Percentiles rank a stretch among this genome's conserved stretches.
These are phyloP conservation scores for Kuraishia piskuri DNA, from an alignment of 805 yeast genomes.

Conservation along the genomic window DNA sequence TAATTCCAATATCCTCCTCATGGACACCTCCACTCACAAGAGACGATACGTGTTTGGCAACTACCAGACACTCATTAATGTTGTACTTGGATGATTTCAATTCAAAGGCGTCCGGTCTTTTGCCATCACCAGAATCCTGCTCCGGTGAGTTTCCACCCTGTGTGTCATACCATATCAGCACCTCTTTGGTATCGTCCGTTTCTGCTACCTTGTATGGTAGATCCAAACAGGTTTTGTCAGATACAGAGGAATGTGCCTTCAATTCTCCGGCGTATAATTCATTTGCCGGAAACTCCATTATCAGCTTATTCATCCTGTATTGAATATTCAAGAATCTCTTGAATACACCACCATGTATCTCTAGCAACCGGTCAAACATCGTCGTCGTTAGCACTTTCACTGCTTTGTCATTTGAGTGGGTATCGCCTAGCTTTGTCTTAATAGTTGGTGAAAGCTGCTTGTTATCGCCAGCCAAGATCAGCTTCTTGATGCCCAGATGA, in stretches of 20 bases:
- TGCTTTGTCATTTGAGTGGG: slow-evolving; percentile 24
- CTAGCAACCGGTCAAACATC: slow-evolving; percentile 70
- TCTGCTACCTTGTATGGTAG: slow-evolving; percentile 31
- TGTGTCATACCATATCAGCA: slow-evolving; percentile 82
- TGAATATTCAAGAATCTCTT: slow-evolving; percentile 64
- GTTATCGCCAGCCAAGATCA: slow-evolving; percentile 89
- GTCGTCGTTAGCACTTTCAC: slow-evolving; percentile 50
- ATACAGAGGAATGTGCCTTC: slow-evolving; percentile 53
- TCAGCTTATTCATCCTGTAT: slow-evolving; percentile 75
- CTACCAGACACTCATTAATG: slow-evolving; percentile 66
- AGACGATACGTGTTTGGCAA: slow-evolving; percentile 42
- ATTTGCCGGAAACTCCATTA: slow-evolving; percentile 72
- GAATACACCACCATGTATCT: slow-evolving; percentile 32
- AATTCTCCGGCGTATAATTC: slow-evolving; percentile 57
- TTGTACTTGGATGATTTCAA: slow-evolving; percentile 56
- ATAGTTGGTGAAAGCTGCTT: slow-evolving; percentile 89
- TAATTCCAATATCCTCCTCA: slow-evolving; percentile 63
- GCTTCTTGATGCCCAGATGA: slow-evolving; percentile 45
- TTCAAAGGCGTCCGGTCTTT: slow-evolving; percentile 6
- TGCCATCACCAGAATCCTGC: slow-evolving; percentile 25
- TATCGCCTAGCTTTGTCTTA: slow-evolving; percentile 32
- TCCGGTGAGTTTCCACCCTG: slow-evolving; percentile 84
- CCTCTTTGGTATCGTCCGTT: slow-evolving; percentile 46
- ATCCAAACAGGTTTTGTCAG: slow-evolving; percentile 42
- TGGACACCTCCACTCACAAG: slow-evolving; percentile 45